Conservation (phyloP, 2,329 filamentous ascomycete species). For the Lasiodiplodia hormozganensis region DNA sequence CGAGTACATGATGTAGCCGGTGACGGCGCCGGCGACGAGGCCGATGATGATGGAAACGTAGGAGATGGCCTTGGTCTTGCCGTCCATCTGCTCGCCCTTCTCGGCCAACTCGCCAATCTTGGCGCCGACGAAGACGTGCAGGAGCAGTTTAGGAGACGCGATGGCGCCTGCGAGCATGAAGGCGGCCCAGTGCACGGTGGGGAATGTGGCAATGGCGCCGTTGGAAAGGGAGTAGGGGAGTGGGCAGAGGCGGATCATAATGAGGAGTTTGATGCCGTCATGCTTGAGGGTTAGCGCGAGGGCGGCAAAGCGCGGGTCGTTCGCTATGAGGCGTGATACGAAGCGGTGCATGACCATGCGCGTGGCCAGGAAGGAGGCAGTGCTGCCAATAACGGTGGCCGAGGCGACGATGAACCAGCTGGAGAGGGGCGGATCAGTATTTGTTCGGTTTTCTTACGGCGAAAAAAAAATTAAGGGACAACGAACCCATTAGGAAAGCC, state of each 20-base stretch:
- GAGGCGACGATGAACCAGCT: slow-evolving; percentile 85
- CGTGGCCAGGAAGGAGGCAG: slow-evolving; percentile 79
- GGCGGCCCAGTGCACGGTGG: slow-evolving; percentile 76
- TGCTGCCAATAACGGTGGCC: slow-evolving; percentile 79
- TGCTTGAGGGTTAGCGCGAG: slow-evolving; percentile 86
- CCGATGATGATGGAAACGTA: slow-evolving; percentile 81
- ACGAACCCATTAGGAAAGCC: slow-evolving; percentile 74
- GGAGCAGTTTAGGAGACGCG: slow-evolving; percentile 83
- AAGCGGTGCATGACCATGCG: slow-evolving; percentile 79
- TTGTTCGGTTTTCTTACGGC: slow-evolving; percentile 18
- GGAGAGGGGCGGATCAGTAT: background rate
- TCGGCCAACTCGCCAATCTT: slow-evolving; percentile 85
- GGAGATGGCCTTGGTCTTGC: slow-evolving; percentile 78
- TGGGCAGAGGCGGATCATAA: slow-evolving; percentile 91
- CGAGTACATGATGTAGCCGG: slow-evolving; percentile 86
- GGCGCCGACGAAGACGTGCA: slow-evolving; percentile 91
- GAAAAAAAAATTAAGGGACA: background rate
- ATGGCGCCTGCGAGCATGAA: slow-evolving; percentile 85
- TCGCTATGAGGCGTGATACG: slow-evolving; percentile 79
- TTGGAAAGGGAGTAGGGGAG: slow-evolving; percentile 93
- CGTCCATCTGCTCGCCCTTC: slow-evolving; percentile 80
- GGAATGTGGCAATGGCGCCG: slow-evolving; percentile 91
- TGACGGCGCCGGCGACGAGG: slow-evolving; percentile 71
- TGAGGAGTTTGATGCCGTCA: slow-evolving; percentile 86
- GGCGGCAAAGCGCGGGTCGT: slow-evolving; percentile 87